Conservation (phyloP, 2,329 filamentous ascomycete species). For the Dryadomyces quercus-mongolicae region DNA sequence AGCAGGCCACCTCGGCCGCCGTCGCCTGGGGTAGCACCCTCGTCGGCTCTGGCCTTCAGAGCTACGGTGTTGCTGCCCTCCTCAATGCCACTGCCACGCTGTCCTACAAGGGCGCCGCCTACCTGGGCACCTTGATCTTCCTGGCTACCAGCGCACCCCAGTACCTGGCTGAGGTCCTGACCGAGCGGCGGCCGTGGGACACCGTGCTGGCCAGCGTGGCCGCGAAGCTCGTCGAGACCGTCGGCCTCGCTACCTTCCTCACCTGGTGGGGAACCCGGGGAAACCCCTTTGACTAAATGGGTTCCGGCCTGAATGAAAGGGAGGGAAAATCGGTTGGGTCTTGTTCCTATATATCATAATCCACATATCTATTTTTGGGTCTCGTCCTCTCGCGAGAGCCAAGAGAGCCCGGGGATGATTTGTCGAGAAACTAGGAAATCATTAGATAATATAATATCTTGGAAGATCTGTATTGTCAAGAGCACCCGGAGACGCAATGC, state of each 20-base stretch:
- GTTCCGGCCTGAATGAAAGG: too few species aligned
- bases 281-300: slow-evolving; percentile 68
- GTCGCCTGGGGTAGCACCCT: slow-evolving; percentile 85
- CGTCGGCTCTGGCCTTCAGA: slow-evolving; percentile 76
- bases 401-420: background rate
- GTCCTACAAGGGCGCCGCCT: slow-evolving; percentile 93
- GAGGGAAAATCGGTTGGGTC: too few species aligned
- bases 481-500: too few species aligned
- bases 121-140: slow-evolving; percentile 86
- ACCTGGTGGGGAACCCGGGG: slow-evolving; percentile 97
- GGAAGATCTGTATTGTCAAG: too few species aligned
- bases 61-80: slow-evolving; percentile 78
- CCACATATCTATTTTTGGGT: too few species aligned
- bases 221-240: slow-evolving; percentile 81
- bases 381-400: background rate
- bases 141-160: slow-evolving; percentile 77
- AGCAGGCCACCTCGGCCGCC: slow-evolving; percentile 80
- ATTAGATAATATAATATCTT: background rate
- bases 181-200: slow-evolving; percentile 86
- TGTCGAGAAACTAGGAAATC: too few species aligned
- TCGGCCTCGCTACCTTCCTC: slow-evolving; percentile 82
- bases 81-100: slow-evolving; percentile 93
- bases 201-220: slow-evolving; percentile 76
- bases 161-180: slow-evolving; percentile 78
- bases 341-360: too few species aligned